A percentile compares a stretch with the other conserved stretches of the same genome.
phyloP scores from a whole-genome alignment of 176 grass and related monocot genomes.

The Puya raimondii region DNA sequence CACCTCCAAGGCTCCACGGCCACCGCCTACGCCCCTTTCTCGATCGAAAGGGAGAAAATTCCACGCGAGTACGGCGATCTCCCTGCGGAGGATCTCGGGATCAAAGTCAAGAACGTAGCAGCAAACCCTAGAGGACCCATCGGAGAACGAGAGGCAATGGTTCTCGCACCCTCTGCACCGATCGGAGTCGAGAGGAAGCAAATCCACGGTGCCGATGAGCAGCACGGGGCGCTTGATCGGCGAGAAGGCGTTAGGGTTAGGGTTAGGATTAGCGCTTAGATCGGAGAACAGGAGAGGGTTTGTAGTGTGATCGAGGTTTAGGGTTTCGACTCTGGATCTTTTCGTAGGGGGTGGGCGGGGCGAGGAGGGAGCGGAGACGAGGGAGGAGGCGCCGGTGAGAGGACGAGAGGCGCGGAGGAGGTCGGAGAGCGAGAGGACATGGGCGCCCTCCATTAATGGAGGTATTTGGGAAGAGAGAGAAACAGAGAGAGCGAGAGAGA shows the following conservation, averaged over 20 bases:
- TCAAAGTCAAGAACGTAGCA: slow-evolving; percentile 70
- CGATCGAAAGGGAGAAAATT: slow-evolving; percentile 51
- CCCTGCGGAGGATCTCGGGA: slow-evolving; percentile 31
- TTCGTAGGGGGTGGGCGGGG: slow-evolving; percentile 28
- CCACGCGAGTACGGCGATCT: slow-evolving; percentile 66
- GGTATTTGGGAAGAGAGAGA: not conserved
- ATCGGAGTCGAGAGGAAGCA: slow-evolving; percentile 15
- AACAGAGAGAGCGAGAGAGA: not conserved
- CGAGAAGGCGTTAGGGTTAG: slow-evolving; percentile 34
- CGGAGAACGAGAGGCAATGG: slow-evolving; percentile 60
- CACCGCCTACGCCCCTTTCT: not conserved
- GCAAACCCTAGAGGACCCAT: slow-evolving; percentile 40
- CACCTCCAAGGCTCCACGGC: slow-evolving; percentile 59
- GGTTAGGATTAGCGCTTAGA: slow-evolving; percentile 15
- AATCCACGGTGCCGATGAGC: slow-evolving; percentile 47
- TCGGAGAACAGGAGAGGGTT: not conserved
- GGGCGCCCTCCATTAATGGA: slow-evolving; percentile 6
- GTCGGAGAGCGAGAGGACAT: slow-evolving; percentile 42
- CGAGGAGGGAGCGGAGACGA: slow-evolving; percentile 10
- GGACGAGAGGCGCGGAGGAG: slow-evolving; percentile 45
- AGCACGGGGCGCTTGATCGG: slow-evolving; percentile 37
- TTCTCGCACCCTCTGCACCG: slow-evolving; percentile 25
- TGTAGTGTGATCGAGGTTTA: not conserved
- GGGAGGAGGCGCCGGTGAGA: slow-evolving; percentile 43
- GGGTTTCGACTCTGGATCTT: slow-evolving; percentile 20